phyloP scores from a whole-genome alignment of 331 rosid genomes.

The Dryas integrifolia region DNA sequence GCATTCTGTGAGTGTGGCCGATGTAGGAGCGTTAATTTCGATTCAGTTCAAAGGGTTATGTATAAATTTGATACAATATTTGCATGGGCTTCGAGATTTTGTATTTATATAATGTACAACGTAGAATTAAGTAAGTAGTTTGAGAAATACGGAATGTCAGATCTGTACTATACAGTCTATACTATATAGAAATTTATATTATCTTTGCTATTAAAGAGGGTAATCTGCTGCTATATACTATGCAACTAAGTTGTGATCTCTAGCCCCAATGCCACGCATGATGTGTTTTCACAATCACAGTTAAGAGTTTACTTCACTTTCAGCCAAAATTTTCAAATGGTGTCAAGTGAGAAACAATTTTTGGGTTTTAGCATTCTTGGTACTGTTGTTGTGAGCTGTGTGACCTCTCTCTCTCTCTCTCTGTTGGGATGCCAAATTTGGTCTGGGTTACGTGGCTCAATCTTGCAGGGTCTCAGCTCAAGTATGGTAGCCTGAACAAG shows the following conservation, averaged over 20 bases:
- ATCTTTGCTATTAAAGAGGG: not conserved
- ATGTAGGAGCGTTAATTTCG: constrained; percentile 45
- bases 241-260: constrained; percentile 21
- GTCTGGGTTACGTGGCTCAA: constrained; percentile 24
- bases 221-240: not conserved
- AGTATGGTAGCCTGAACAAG: not conserved
- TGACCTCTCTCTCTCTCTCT: not conserved
- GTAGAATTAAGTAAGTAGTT: constrained; percentile 37
- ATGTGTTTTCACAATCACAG: constrained; percentile 14
- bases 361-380: constrained; percentile 24
- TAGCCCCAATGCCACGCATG: constrained; percentile 31
- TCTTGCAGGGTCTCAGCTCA: constrained; percentile 3
- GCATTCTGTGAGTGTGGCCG: constrained; percentile 57
- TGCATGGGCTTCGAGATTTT: constrained; percentile 62
- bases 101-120: constrained; percentile 13
- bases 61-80: constrained; percentile 7
- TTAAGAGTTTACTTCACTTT: constrained; percentile 14
- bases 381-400: not conserved
- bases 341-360: constrained; percentile 8
- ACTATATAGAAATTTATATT: constrained; percentile 2
- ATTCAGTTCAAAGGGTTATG: constrained; percentile 38
- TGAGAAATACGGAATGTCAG: constrained; percentile 82
- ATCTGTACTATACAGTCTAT: constrained; percentile 30
- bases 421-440: constrained; percentile 24
- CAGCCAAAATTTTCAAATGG: not conserved